Evolutionary conservation across 768 basidiomycete genomes (phyloP).

Genomic region (Psilocybe cyanescens): DNA sequence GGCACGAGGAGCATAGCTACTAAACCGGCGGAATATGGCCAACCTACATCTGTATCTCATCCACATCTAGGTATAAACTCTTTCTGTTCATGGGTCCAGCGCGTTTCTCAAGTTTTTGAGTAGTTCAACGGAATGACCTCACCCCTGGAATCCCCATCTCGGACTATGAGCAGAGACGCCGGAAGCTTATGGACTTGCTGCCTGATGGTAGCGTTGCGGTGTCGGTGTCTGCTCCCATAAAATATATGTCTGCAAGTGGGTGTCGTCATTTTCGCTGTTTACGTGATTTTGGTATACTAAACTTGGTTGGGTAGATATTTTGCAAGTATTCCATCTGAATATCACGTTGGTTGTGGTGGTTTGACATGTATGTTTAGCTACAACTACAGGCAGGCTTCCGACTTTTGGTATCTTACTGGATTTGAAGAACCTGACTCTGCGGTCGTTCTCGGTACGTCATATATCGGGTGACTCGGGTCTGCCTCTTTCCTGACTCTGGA

Average conservation of each 20-base stretch:
- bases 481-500: slow-evolving; percentile 2
- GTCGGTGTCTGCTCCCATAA: slow-evolving; percentile 76
- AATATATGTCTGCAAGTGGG: slow-evolving; percentile 85
- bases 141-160: slow-evolving; percentile 79
- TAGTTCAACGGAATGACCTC: slow-evolving; percentile 67
- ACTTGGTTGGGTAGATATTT: slow-evolving; percentile 55
- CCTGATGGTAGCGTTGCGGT: slow-evolving; percentile 78
- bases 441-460: slow-evolving; percentile 70
- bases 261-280: not conserved
- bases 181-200: slow-evolving; percentile 70
- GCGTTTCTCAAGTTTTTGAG: not conserved
- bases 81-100: not conserved
- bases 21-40: slow-evolving; percentile 82
- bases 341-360: not conserved
- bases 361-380: slow-evolving; percentile 58
- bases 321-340: slow-evolving; percentile 51
- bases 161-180: slow-evolving; percentile 80
- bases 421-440: slow-evolving; percentile 94
- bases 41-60: slow-evolving; percentile 78
- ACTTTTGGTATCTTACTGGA: slow-evolving; percentile 96
- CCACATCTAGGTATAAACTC: slow-evolving; percentile 70
- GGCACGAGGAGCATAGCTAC: slow-evolving; percentile 21
- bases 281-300: slow-evolving; percentile 6
- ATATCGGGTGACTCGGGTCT: not conserved
- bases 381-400: slow-evolving; percentile 90